These are phyloP conservation scores for Trypanosoma cruzi DNA, from an alignment of 208 protist species.

Conservation along the genomic window DNA sequence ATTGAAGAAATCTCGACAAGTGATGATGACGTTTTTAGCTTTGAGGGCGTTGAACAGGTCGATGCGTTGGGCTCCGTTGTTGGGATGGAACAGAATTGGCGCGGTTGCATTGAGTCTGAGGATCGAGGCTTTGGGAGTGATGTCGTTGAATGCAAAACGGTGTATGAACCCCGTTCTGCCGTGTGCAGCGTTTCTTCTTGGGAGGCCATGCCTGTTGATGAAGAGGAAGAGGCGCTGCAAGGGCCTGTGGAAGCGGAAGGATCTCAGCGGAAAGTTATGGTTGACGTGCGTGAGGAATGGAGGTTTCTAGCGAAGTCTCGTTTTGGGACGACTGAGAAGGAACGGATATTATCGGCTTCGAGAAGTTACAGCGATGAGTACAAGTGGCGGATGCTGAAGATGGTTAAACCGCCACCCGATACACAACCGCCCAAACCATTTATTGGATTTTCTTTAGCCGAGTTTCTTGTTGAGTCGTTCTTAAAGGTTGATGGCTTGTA, in stretches of 20 bases:
- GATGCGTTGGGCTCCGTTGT: background rate
- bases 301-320: background rate
- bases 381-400: slow-evolving; percentile 23
- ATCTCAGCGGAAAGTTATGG: slow-evolving; percentile 15
- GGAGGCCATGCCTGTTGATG: slow-evolving; percentile 1
- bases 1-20: background rate
- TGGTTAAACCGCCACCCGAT: background rate
- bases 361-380: slow-evolving; percentile 34
- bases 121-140: background rate
- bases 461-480: slow-evolving; percentile 27
- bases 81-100: background rate
- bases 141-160: background rate
- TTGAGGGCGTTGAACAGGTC: background rate
- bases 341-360: slow-evolving; percentile 9
- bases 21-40: background rate
- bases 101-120: background rate
- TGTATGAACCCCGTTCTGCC: background rate
- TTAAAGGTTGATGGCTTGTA: slow-evolving; percentile 46
- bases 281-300: slow-evolving; percentile 8
- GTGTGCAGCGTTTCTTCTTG: background rate
- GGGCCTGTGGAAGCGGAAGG: slow-evolving; percentile 13
- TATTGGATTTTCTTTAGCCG: slow-evolving; percentile 51
- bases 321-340: slow-evolving; percentile 16
- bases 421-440: slow-evolving; percentile 35
- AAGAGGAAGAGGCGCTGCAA: slow-evolving; percentile 16